Evolutionary conservation across 2,329 filamentous ascomycete genomes (phyloP).

Genomic region (Fusarium sulawesiense): DNA sequence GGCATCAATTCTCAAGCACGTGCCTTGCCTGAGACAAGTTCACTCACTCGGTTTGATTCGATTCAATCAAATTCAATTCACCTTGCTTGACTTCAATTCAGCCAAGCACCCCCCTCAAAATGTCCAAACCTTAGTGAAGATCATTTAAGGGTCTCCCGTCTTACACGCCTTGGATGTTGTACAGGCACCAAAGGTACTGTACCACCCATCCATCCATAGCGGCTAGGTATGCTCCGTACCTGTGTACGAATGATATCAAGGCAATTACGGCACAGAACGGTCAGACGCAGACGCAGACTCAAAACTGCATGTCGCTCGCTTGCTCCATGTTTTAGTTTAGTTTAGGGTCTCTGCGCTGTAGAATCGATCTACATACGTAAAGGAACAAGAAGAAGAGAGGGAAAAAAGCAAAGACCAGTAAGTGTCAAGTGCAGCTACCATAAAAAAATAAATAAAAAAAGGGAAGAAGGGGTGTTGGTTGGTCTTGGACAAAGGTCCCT

Average conservation of each 20-base stretch:
- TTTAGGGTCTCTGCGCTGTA: neutral
- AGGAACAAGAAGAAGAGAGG: neutral
- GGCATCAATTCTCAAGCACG: conserved; percentile 23
- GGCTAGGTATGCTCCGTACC: neutral
- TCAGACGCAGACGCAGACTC: neutral
- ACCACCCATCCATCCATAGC: neutral
- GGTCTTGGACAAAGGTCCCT: conserved; percentile 12
- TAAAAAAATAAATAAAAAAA: neutral
- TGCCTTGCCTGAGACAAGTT: conserved; percentile 15
- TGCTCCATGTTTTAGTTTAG: neutral
- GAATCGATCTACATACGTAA: neutral
- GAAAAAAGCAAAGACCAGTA: neutral
- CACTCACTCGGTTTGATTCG: neutral
- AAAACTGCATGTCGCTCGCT: neutral
- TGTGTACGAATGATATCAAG: neutral
- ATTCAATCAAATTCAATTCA: neutral
- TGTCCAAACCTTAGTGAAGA: conserved; percentile 20
- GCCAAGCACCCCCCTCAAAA: neutral
- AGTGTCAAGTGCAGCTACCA: neutral
- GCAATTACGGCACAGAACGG: neutral
- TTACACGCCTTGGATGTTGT: conserved; percentile 14
- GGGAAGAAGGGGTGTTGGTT: neutral
- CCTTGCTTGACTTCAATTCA: neutral
- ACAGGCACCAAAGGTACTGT: neutral
- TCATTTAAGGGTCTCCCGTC: conserved; percentile 22